phyloP scores from a whole-genome alignment of 441 rosid species.

The Iberis amara region DNA sequence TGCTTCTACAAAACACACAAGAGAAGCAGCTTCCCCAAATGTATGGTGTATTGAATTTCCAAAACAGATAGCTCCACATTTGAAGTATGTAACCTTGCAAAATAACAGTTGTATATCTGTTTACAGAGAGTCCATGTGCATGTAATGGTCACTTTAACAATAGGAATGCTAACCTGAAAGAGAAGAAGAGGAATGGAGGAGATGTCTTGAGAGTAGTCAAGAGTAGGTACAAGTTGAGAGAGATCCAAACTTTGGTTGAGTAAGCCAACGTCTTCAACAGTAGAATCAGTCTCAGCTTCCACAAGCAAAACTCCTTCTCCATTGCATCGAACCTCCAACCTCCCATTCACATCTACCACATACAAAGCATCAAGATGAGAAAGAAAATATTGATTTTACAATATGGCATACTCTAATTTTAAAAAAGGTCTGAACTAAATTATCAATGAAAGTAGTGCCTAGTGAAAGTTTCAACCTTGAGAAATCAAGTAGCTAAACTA shows the following conservation, averaged over 20 bases:
- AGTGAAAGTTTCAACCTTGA: too few species aligned
- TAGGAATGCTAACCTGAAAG: slow-evolving; percentile 28
- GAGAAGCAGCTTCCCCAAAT: slow-evolving; percentile 26
- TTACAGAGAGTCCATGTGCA: neutral
- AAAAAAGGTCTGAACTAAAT: neutral
- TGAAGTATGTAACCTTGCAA: slow-evolving; percentile 31
- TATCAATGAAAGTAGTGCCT: neutral
- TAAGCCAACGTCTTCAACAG: slow-evolving; percentile 18
- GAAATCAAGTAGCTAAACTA: neutral
- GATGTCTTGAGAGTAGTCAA: slow-evolving; percentile 25
- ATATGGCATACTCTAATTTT: neutral
- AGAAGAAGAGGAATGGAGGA: slow-evolving; percentile 34
- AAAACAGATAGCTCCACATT: slow-evolving; percentile 31
- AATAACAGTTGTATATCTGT: neutral
- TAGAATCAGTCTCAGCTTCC: slow-evolving; percentile 34
- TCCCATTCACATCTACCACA: slow-evolving; percentile 29
- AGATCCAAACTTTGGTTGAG: slow-evolving; percentile 25
- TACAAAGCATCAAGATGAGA: neutral
- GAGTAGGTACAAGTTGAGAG: slow-evolving; percentile 25
- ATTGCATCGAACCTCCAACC: slow-evolving; percentile 32
- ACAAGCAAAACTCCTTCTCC: slow-evolving; percentile 36
- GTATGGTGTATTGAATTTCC: slow-evolving; percentile 29
- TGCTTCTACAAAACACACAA: slow-evolving; percentile 18
- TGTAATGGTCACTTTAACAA: neutral
- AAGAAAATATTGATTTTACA: too few species aligned